These are phyloP conservation scores for Arxiozyma slooffiae DNA, from an alignment of 1,139 yeast species.

Conservation along the genomic window DNA sequence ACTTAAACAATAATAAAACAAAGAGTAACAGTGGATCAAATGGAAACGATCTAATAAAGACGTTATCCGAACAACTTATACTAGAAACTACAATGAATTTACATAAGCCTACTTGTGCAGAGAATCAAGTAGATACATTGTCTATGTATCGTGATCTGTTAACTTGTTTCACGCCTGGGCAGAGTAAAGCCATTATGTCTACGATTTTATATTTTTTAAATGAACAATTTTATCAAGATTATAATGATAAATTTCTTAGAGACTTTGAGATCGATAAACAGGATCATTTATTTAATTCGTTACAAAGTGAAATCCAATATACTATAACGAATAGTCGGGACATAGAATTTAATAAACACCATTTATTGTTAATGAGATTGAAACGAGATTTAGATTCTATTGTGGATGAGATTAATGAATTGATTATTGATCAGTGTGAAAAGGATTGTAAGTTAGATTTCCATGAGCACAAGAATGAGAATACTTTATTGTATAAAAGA, in stretches of 20 bases:
- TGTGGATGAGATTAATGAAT: slow-evolving; percentile 69
- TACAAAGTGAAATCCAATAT: slow-evolving; percentile 76
- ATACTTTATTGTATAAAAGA: slow-evolving; percentile 63
- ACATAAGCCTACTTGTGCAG: slow-evolving; percentile 25
- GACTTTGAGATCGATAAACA: slow-evolving; percentile 74
- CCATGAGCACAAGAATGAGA: slow-evolving; percentile 79
- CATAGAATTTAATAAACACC: slow-evolving; percentile 58
- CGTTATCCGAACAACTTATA: slow-evolving; percentile 25
- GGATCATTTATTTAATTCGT: slow-evolving; percentile 80
- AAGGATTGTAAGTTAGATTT: slow-evolving; percentile 78
- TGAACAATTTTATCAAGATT: slow-evolving; percentile 46
- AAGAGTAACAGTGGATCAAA: slow-evolving; percentile 5
- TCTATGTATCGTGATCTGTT: slow-evolving; percentile 7
- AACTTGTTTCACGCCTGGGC: slow-evolving; percentile 43
- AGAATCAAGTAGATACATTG: slow-evolving; percentile 16
- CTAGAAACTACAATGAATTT: slow-evolving; percentile 20
- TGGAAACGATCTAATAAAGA: slow-evolving; percentile 16
- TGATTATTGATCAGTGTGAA: slow-evolving; percentile 47
- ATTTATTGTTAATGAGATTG: slow-evolving; percentile 50
- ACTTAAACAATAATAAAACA: not conserved
- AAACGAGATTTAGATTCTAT: slow-evolving; percentile 64
- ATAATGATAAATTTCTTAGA: slow-evolving; percentile 53
- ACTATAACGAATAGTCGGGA: slow-evolving; percentile 72
- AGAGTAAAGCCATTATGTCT: slow-evolving; percentile 45
- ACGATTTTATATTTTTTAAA: too few relatives aligned